phyloP scores from a whole-genome alignment of 306 rosid species.

The Fragaria ananassa region DNA sequence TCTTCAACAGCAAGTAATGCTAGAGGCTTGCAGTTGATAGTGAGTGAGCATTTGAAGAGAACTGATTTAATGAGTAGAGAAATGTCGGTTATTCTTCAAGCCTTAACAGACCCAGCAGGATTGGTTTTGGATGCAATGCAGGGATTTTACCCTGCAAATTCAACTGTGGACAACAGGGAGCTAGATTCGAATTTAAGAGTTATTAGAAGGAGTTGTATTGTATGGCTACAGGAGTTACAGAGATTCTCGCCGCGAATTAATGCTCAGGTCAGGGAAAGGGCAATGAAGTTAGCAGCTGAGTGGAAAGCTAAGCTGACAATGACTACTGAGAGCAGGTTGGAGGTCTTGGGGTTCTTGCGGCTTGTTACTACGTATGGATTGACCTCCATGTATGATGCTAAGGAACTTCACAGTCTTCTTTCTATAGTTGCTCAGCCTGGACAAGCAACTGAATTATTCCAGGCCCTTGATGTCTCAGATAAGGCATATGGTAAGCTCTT shows the following conservation, averaged over 20 bases:
- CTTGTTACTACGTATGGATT: conserved; percentile 35
- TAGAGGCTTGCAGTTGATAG: conserved; percentile 4
- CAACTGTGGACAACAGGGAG: conserved; percentile 5
- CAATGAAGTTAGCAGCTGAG: conserved; percentile 36
- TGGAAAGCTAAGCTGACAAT: conserved; percentile 39
- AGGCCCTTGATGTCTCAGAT: conserved; percentile 31
- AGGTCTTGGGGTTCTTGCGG: conserved; percentile 43
- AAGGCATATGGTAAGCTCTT: conserved; percentile 32
- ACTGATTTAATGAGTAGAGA: conserved; percentile 10
- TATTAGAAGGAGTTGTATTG: conserved; percentile 40
- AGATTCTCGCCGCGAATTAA: conserved; percentile 30
- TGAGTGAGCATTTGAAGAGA: conserved; percentile 16
- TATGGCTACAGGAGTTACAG: conserved; percentile 36
- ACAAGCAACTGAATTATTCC: conserved; percentile 32
- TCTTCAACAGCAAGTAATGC: conserved; percentile 14
- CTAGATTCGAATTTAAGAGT: conserved; percentile 14
- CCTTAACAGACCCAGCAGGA: conserved; percentile 28
- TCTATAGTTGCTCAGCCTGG: conserved; percentile 33
- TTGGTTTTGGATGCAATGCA: conserved; percentile 41
- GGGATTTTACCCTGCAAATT: conserved; percentile 31
- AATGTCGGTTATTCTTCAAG: not conserved
- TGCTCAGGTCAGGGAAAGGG: conserved; percentile 32
- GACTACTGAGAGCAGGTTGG: conserved; percentile 24
- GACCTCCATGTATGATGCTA: conserved; percentile 29
- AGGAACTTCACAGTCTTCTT: conserved; percentile 36